Evolutionary conservation across 441 rosid species (phyloP).

Genomic region (Jatropha multifida): DNA sequence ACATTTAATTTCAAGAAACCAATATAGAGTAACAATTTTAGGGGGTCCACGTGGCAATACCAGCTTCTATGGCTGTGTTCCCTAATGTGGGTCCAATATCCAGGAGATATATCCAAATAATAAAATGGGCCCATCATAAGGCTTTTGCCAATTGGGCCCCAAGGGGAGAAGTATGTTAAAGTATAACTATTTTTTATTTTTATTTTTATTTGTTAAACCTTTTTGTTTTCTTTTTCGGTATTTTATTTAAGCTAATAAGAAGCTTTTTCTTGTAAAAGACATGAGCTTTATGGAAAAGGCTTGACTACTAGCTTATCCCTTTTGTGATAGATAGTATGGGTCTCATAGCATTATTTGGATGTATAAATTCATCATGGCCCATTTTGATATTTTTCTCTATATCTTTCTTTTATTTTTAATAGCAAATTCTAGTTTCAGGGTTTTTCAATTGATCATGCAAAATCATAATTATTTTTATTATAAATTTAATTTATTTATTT

Average conservation of each 20-base stretch:
- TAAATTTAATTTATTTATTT: no score
- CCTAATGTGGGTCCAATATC: constrained; percentile 26
- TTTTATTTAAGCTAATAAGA: neutral
- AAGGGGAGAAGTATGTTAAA: constrained; percentile 9
- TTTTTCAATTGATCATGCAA: no score
- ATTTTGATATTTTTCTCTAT: constrained; percentile 11
- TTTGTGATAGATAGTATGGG: constrained; percentile 10
- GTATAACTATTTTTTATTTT: neutral
- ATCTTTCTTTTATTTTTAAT: neutral
- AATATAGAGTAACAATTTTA: neutral
- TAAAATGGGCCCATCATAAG: constrained; percentile 21
- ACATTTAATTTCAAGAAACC: neutral
- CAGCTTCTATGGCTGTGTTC: constrained; percentile 30
- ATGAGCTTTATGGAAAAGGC: neutral
- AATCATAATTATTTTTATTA: no score
- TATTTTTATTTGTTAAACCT: neutral
- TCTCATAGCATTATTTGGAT: constrained; percentile 19
- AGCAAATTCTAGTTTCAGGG: neutral
- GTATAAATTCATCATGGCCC: constrained; percentile 25
- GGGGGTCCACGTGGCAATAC: constrained; percentile 37
- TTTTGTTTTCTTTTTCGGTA: neutral
- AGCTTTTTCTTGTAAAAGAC: neutral
- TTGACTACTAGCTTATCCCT: constrained; percentile 5
- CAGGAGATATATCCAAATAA: constrained; percentile 37
- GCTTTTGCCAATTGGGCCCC: constrained; percentile 21